These are phyloP conservation scores for Ostreobium quekettii DNA, from an alignment of 139 green algal genomes.

Conservation along the genomic window DNA sequence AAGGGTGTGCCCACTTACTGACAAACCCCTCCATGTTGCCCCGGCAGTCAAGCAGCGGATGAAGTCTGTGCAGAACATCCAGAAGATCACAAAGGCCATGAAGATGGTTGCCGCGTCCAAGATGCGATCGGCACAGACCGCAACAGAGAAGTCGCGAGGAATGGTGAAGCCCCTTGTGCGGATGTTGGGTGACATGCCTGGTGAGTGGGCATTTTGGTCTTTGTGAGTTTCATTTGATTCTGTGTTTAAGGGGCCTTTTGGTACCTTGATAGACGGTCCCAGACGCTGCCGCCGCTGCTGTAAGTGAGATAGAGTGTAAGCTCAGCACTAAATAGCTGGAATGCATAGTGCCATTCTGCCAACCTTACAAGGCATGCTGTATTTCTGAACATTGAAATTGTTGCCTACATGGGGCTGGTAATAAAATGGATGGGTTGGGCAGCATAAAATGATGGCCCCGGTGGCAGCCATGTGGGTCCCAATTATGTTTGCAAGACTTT, in stretches of 20 bases:
- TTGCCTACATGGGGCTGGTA: too few species aligned
- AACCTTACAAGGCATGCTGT: not conserved
- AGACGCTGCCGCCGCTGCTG: too few species aligned
- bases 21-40: too few species aligned
- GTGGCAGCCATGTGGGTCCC: too few species aligned
- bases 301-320: not conserved
- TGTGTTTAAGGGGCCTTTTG: not conserved
- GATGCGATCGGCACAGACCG: conserved; percentile 79
- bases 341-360: not conserved
- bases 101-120: conserved; percentile 99
- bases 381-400: too few species aligned
- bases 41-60: conserved; percentile 97
- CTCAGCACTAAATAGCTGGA: not conserved
- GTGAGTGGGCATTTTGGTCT: conserved; percentile 24
- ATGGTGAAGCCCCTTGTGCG: conserved; percentile 74
- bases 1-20: too few species aligned
- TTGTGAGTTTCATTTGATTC: not conserved
- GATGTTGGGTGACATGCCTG: conserved; percentile 86
- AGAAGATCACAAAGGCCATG: conserved; percentile 99
- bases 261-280: not conserved
- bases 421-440: too few species aligned
- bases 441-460: too few species aligned
- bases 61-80: conserved; percentile 93
- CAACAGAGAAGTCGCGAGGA: conserved; percentile 66
- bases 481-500: too few species aligned